Evolutionary conservation across 1,139 yeast species (phyloP).

Genomic region (Debaryomyces subglobosus): DNA sequence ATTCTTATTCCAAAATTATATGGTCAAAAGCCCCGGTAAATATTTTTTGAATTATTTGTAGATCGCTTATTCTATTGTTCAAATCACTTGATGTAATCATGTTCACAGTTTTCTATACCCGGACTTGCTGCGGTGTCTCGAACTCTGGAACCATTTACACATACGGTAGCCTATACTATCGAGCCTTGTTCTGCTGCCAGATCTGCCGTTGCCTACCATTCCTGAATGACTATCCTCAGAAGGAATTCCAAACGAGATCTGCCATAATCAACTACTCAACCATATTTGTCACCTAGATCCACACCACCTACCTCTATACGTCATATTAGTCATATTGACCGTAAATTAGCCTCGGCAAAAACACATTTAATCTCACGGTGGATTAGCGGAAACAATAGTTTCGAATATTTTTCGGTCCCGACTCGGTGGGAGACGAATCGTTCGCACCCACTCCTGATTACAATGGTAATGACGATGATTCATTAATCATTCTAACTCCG

Average conservation of each 20-base stretch:
- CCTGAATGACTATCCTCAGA: neutral
- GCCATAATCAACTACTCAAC: neutral
- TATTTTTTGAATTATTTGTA: neutral
- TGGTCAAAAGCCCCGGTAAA: neutral
- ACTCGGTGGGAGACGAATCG: neutral
- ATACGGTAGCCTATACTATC: too few species aligned
- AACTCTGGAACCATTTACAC: neutral
- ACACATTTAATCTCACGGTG: neutral
- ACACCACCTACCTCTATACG: neutral
- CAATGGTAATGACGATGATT: constrained; percentile 3
- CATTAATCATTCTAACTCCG: constrained; percentile 5
- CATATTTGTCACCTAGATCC: neutral
- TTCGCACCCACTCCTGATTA: neutral
- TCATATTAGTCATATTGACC: neutral
- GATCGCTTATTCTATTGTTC: neutral
- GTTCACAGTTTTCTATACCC: neutral
- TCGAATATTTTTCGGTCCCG: constrained; percentile 4
- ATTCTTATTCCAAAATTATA: neutral
- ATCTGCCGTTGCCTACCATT: neutral
- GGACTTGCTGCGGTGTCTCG: neutral
- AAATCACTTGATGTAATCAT: neutral
- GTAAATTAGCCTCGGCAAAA: neutral
- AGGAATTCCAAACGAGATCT: too few species aligned
- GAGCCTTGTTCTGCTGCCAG: neutral
- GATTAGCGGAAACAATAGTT: constrained; percentile 1